Evolutionary conservation across 495 filamentous ascomycete genomes (phyloP), one percentile per base, ranked within the genome.

Genomic region (Collariella sp.): DNA sequence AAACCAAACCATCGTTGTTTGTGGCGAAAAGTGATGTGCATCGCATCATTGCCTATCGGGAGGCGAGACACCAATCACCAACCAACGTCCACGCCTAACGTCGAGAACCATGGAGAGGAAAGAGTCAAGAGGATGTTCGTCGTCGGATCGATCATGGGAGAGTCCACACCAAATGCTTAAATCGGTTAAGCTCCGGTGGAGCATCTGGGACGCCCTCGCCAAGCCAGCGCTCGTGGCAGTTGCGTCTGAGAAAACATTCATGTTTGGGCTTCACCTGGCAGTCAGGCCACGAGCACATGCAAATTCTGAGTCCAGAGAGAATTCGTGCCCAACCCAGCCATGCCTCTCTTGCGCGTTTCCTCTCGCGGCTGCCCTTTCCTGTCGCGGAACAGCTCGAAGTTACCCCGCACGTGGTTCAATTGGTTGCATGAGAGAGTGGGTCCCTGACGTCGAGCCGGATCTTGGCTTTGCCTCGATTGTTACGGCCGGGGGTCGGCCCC

Each of bases 341-440:
- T 9, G 12, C 5, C 10, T 3, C 35, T 12, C 11, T 38, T 38
- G 31, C 33, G 15, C 50, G 15, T 42, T 43, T 9, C 7, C 29
- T 46, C 40, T 24, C 19, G 34, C 11, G 26, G 35, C 12, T 40
- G 29, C 31, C 29, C 26, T 13, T 35, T 46, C 39, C 41, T 29
- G 24, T 6, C 6, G 31, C 3, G 22, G 29, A 16, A 24, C n/a
- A 47, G 36, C 11, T 38, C 18, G 16, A n/a, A 35, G 26, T 50
- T 65, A 65, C 62, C 62, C 62, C 62, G 62, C 62, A 62, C 57
- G 58, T 52, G 41, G 44, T 52, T 56, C 45, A 45, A 59, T 57
- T 52, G 51, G 53, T 38, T 41, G 29, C 18, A 46, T 38, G 13
- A 34, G 43, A n/a, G 24, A 46, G 62, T 58, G 62, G 60, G 24